Percentiles rank a stretch among this genome's conserved stretches.
Conservation (phyloP, 345 rosid species). For the Rhodamnia rubescens region DNA sequence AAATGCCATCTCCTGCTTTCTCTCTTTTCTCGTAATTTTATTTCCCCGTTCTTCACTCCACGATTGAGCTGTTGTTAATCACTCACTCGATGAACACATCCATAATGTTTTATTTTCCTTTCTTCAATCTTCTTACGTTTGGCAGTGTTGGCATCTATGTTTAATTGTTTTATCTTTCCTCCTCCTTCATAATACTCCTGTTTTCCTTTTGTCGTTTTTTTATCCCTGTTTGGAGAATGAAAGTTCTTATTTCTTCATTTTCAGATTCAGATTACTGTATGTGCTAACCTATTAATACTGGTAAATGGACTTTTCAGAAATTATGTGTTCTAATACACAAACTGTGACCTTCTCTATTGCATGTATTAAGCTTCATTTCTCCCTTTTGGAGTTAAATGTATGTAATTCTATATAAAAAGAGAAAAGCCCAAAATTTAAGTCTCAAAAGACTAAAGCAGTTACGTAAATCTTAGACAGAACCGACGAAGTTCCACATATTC, state of each 20-base stretch:
- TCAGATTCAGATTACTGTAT: neutral
- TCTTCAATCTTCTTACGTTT: neutral
- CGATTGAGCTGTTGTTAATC: neutral
- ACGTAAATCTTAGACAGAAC: neutral
- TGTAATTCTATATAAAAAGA: neutral
- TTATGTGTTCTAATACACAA: neutral
- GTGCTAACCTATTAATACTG: neutral
- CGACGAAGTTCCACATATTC: neutral
- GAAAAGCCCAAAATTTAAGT: neutral
- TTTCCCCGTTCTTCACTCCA: neutral
- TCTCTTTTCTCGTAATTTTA: neutral
- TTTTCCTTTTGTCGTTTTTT: neutral
- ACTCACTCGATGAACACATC: neutral
- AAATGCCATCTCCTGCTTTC: neutral
- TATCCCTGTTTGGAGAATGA: neutral
- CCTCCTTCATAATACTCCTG: neutral
- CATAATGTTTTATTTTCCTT: neutral
- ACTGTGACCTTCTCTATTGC: neutral
- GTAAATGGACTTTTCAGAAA: neutral
- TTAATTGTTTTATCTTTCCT: neutral
- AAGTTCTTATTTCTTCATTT: neutral
- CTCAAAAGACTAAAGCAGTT: neutral
- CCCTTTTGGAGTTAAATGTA: neutral
- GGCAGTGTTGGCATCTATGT: neutral
- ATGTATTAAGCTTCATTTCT: neutral